phyloP scores from a whole-genome alignment of 805 yeast genomes.

The Ogataea polymorpha region DNA sequence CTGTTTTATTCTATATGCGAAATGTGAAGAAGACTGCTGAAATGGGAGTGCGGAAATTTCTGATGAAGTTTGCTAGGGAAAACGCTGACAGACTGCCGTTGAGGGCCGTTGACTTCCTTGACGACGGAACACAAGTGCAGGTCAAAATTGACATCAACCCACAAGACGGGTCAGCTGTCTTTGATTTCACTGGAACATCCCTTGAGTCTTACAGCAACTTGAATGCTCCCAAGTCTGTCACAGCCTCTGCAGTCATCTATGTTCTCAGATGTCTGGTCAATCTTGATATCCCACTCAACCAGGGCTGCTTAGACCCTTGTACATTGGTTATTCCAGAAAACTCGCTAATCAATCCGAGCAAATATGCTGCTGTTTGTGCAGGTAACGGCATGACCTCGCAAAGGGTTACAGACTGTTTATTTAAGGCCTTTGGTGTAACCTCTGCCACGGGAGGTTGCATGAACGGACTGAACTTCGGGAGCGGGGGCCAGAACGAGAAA shows the following conservation, averaged over 20 bases:
- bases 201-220: conserved; percentile 49
- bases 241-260: conserved; percentile 51
- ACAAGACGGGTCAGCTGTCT: conserved; percentile 41
- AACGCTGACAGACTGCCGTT: conserved; percentile 36
- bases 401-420: conserved; percentile 77
- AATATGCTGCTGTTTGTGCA: conserved; percentile 43
- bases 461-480: conserved; percentile 82
- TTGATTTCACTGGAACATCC: conserved; percentile 54
- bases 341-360: conserved; percentile 37
- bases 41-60: conserved; percentile 38
- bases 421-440: conserved; percentile 75
- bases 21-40: conserved; percentile 46
- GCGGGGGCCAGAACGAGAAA: conserved; percentile 1
- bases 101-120: conserved; percentile 47
- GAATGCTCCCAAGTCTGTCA: conserved; percentile 55
- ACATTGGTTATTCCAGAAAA: conserved; percentile 32
- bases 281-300: conserved; percentile 53
- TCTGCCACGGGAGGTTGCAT: conserved; percentile 93
- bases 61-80: conserved; percentile 38
- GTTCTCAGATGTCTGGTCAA: conserved; percentile 48
- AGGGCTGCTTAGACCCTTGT: conserved; percentile 43
- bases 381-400: conserved; percentile 79
- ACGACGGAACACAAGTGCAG: conserved; percentile 52
- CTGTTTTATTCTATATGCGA: conserved; percentile 46
- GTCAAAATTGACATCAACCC: conserved; percentile 40